A percentile compares a stretch with the other conserved stretches of the same genome.
phyloP scores from a whole-genome alignment of 306 rosid genomes.

The Rosa chinensis region DNA sequence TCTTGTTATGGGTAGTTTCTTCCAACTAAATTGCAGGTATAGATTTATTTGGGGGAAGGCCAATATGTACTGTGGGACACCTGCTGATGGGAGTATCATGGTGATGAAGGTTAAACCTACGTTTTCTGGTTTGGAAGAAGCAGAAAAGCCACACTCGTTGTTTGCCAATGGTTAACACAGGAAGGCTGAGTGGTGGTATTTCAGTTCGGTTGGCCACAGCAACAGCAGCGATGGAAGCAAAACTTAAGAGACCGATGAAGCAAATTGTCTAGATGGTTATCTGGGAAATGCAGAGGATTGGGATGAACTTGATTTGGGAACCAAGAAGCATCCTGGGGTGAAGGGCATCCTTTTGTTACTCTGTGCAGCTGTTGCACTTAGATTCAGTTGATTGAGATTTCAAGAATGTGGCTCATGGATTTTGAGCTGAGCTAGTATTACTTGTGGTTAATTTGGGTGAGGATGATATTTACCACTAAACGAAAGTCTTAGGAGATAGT shows the following conservation, averaged over 20 bases:
- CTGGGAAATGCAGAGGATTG: constrained; percentile 35
- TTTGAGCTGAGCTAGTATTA: neutral
- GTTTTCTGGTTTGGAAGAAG: constrained; percentile 38
- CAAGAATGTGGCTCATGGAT: neutral
- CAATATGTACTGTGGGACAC: constrained; percentile 31
- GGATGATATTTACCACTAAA: no score
- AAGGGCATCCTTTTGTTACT: neutral
- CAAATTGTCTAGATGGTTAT: constrained; percentile 31
- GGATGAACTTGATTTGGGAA: constrained; percentile 38
- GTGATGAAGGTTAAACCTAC: constrained; percentile 31
- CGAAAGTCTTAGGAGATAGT: no score
- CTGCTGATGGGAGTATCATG: constrained; percentile 31
- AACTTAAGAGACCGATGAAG: neutral
- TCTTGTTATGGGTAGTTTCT: constrained; percentile 4
- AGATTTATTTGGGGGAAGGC: constrained; percentile 35
- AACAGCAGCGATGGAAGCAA: constrained; percentile 18
- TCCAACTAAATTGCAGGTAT: constrained; percentile 22
- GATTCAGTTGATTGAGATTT: neutral
- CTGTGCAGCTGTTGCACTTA: neutral
- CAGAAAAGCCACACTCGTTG: constrained; percentile 32
- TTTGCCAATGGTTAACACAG: neutral
- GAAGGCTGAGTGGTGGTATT: constrained; percentile 21
- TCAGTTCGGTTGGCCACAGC: constrained; percentile 5
- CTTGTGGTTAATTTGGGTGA: neutral
- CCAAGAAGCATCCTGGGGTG: constrained; percentile 11